Conservation (phyloP, 805 yeast species). For the Saccharomyces eubayanus region DNA sequence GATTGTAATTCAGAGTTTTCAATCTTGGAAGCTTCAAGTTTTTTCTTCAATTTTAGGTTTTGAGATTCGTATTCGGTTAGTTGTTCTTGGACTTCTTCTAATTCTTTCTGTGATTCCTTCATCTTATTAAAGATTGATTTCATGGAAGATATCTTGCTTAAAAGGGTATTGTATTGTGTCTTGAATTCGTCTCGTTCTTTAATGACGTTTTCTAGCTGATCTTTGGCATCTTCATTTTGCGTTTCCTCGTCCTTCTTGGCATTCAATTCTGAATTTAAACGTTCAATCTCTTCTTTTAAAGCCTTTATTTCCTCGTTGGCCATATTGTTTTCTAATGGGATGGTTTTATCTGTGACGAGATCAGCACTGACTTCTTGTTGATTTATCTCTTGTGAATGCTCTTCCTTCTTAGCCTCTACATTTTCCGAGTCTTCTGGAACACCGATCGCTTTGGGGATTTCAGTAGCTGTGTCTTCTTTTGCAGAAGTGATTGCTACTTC, state of each 20-base stretch:
- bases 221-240: constrained; percentile 1
- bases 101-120: constrained; percentile 59
- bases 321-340: background rate
- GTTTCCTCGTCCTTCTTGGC: background rate
- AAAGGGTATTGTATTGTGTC: constrained; percentile 50
- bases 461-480: constrained; percentile 16
- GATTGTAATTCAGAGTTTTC: constrained; percentile 31
- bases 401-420: background rate
- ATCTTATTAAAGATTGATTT: constrained; percentile 62
- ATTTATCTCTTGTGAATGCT: background rate
- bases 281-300: constrained; percentile 2
- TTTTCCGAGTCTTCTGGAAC: background rate
- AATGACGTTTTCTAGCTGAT: constrained; percentile 31
- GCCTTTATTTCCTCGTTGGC: background rate
- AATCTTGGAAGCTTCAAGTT: constrained; percentile 27
- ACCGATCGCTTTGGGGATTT: constrained; percentile 1
- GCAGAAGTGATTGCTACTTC: constrained; percentile 4
- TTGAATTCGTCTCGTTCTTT: constrained; percentile 52
- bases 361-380: background rate
- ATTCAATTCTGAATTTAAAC: constrained; percentile 5
- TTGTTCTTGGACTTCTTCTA: constrained; percentile 47
- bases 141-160: constrained; percentile 63
- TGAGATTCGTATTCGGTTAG: constrained; percentile 40
- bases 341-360: background rate
- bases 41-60: constrained; percentile 31